These are phyloP conservation scores for Cordia subcordata DNA, from an alignment of 257 asterid species.

Conservation along the genomic window DNA sequence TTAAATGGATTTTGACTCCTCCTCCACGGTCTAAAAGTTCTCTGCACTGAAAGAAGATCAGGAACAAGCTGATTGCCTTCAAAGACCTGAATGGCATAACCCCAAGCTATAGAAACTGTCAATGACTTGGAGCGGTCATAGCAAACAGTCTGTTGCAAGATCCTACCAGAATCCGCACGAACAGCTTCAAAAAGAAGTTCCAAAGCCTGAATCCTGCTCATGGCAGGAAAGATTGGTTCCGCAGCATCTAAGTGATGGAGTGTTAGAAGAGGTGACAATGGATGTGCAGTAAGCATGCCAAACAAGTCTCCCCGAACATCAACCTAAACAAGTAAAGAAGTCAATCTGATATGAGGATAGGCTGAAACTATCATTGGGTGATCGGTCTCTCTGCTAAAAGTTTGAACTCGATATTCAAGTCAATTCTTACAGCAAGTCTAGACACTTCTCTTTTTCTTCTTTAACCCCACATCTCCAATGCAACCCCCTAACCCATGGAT, in stretches of 20 bases:
- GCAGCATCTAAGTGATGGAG: constrained; percentile 80
- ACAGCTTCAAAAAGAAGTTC: constrained; percentile 61
- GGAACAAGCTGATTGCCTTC: constrained; percentile 60
- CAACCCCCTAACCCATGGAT: no score
- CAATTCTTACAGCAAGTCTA: no score
- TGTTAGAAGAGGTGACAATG: constrained; percentile 56
- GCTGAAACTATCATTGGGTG: not conserved
- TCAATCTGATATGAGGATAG: constrained; percentile 2
- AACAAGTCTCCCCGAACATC: constrained; percentile 73
- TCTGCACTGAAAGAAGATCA: constrained; percentile 51
- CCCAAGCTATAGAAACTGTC: constrained; percentile 83
- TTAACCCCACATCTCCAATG: no score
- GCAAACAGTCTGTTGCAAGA: constrained; percentile 80
- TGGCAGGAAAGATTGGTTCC: constrained; percentile 69
- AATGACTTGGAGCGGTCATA: constrained; percentile 41
- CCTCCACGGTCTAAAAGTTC: constrained; percentile 76
- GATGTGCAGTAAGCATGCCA: constrained; percentile 79
- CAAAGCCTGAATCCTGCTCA: constrained; percentile 46
- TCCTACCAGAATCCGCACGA: constrained; percentile 52
- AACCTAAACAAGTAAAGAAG: constrained; percentile 33
- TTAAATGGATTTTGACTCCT: constrained; percentile 45
- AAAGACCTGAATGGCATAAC: constrained; percentile 65
- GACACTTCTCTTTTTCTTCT: no score
- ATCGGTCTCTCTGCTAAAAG: no score
- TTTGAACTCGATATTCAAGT: no score